Percentiles rank a stretch among this genome's conserved stretches.
phyloP scores from a whole-genome alignment of 164 flowering plant genomes.

The Vitis labrusca region DNA sequence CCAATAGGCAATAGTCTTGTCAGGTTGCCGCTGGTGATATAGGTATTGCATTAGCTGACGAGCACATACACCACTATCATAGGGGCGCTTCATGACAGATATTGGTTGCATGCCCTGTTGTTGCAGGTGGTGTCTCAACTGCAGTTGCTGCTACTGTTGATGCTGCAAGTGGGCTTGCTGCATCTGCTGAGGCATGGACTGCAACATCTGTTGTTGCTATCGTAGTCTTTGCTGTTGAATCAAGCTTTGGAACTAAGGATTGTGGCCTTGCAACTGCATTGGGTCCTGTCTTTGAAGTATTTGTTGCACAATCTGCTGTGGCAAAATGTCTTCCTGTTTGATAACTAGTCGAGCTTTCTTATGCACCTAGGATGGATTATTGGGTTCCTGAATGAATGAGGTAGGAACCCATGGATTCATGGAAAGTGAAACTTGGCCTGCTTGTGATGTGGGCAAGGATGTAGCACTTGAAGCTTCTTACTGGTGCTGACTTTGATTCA shows the following conservation, averaged over 20 bases:
- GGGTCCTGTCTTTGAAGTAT: constrained; percentile 74
- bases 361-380: constrained; percentile 55
- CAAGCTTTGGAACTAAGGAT: constrained; percentile 76
- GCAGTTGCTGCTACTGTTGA: constrained; percentile 68
- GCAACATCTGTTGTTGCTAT: constrained; percentile 72
- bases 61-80: constrained; percentile 85
- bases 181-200: constrained; percentile 62
- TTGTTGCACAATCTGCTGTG: constrained; percentile 81
- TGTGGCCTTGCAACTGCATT: constrained; percentile 63
- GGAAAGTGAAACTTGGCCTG: constrained; percentile 52
- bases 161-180: constrained; percentile 73
- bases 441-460: constrained; percentile 57
- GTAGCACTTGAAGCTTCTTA: constrained; percentile 77
- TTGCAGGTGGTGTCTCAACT: constrained; percentile 64
- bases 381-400: constrained; percentile 64
- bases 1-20: constrained; percentile 85
- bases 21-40: constrained; percentile 86
- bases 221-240: constrained; percentile 81
- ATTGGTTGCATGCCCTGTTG: constrained; percentile 61
- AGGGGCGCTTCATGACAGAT: constrained; percentile 59
- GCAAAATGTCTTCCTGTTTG: constrained; percentile 77
- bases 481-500: constrained; percentile 56
- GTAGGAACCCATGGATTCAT: constrained; percentile 35
- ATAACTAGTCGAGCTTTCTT: constrained; percentile 85
- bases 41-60: constrained; percentile 93